A percentile compares a stretch with the other conserved stretches of the same genome.
Evolutionary conservation across 2,329 filamentous ascomycete species (phyloP).

Genomic region (Ceratocystis destructans): DNA sequence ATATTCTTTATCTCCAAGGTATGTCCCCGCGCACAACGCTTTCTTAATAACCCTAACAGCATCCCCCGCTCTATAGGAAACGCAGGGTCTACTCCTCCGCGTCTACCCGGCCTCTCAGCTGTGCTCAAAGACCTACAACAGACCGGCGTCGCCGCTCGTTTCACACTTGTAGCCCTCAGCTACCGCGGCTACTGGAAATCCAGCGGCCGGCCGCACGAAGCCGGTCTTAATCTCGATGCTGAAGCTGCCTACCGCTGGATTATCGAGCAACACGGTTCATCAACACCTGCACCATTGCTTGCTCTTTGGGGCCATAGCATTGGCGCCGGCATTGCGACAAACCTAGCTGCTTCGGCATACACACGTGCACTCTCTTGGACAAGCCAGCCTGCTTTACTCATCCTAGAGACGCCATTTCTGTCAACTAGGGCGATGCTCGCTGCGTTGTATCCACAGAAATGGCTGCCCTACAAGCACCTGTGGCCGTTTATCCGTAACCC

Average conservation of each 20-base stretch:
- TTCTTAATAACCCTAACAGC: not conserved
- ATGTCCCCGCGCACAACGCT: conserved; percentile 12
- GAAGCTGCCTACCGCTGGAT: conserved; percentile 52
- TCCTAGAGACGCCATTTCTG: conserved; percentile 66
- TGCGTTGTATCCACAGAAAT: conserved; percentile 62
- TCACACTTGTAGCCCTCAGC: conserved; percentile 42
- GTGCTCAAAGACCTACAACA: conserved; percentile 35
- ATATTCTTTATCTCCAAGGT: conserved; percentile 47
- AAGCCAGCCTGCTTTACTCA: conserved; percentile 30
- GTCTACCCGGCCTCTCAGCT: conserved; percentile 42
- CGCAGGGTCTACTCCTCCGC: conserved; percentile 43
- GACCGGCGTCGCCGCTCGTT: conserved; percentile 27
- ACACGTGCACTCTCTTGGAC: not conserved
- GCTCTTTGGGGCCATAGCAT: conserved; percentile 68
- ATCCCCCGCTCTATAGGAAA: conserved; percentile 33
- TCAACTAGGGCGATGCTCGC: conserved; percentile 57
- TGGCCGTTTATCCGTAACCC: conserved; percentile 59
- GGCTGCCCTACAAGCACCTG: conserved; percentile 64
- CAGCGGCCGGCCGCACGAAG: conserved; percentile 54
- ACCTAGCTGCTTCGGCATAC: conserved; percentile 35
- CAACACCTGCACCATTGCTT: conserved; percentile 28
- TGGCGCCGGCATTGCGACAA: conserved; percentile 57
- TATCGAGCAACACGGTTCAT: conserved; percentile 28
- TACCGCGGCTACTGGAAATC: conserved; percentile 71
- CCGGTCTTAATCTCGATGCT: conserved; percentile 55